Conservation (phyloP, 805 yeast species). For the Starmerella apis region DNA sequence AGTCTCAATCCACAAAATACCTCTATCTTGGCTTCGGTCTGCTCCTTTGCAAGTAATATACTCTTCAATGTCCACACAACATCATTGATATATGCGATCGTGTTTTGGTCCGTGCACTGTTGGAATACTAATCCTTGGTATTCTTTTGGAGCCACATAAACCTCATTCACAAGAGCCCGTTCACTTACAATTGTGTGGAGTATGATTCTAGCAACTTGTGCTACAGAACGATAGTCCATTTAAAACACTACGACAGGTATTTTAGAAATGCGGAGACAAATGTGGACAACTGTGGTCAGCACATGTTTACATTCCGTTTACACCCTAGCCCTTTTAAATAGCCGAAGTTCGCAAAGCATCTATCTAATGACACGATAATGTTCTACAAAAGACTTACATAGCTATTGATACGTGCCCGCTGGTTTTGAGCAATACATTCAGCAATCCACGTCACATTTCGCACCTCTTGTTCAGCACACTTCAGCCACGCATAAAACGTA, state of each 20-base stretch:
- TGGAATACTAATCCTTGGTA: background rate
- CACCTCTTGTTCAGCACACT: slow-evolving; percentile 91
- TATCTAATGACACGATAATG: too few relatives aligned
- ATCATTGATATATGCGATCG: background rate
- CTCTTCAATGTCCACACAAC: background rate
- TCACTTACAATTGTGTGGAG: slow-evolving; percentile 5
- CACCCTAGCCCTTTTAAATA: background rate
- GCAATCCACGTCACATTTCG: slow-evolving; percentile 99
- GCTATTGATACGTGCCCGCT: slow-evolving; percentile 83
- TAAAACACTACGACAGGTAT: background rate
- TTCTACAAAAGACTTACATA: slow-evolving; percentile 72
- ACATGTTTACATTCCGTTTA: background rate
- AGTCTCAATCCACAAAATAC: background rate
- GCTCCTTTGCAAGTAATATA: background rate
- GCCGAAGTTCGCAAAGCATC: background rate
- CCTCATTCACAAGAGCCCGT: background rate
- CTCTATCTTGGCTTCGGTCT: background rate
- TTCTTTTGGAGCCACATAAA: background rate
- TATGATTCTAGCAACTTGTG: background rate
- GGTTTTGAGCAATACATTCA: slow-evolving; percentile 98
- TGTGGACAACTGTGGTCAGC: background rate
- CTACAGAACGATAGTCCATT: slow-evolving; percentile 1
- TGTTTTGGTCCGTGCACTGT: background rate
- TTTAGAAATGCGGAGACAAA: background rate
- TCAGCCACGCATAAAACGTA: slow-evolving; percentile 93